A percentile compares a stretch with the other conserved stretches of the same genome.
phyloP scores from a whole-genome alignment of 495 filamentous ascomycete species.

The Podospora didyma region DNA sequence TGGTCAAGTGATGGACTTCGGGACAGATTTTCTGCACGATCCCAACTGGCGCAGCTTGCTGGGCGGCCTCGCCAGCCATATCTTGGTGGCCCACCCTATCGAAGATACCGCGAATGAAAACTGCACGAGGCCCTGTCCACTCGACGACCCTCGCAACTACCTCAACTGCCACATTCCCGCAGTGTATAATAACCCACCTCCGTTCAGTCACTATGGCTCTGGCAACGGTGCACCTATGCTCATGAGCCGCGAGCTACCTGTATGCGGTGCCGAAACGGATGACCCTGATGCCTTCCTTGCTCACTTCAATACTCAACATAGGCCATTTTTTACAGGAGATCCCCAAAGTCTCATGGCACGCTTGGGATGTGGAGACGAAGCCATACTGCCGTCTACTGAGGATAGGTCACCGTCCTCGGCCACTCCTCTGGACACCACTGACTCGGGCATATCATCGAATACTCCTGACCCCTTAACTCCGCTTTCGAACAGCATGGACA shows the following conservation, averaged over 20 bases:
- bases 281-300: slow-evolving; percentile 25
- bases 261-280: slow-evolving; percentile 27
- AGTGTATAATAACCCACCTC: slow-evolving; percentile 8
- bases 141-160: slow-evolving; percentile 27
- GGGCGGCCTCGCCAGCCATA: slow-evolving; percentile 26
- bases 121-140: slow-evolving; percentile 25
- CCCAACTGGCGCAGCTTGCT: slow-evolving; percentile 11
- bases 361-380: neutral
- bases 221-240: slow-evolving; percentile 9
- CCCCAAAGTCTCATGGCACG: neutral
- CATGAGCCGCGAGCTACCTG: slow-evolving; percentile 15
- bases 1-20: slow-evolving; percentile 9
- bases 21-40: slow-evolving; percentile 15
- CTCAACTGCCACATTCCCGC: slow-evolving; percentile 24
- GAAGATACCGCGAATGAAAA: slow-evolving; percentile 11
- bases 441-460: slow-evolving; percentile 22
- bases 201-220: slow-evolving; percentile 20
- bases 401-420: slow-evolving; percentile 18
- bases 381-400: slow-evolving; percentile 14
- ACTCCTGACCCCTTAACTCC: slow-evolving; percentile 28
- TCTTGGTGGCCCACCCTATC: slow-evolving; percentile 22
- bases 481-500: slow-evolving; percentile 18
- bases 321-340: slow-evolving; percentile 15
- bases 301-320: slow-evolving; percentile 29
- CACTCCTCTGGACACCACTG: slow-evolving; percentile 25